phyloP scores from a whole-genome alignment of 306 rosid species.

The Delonix regia region DNA sequence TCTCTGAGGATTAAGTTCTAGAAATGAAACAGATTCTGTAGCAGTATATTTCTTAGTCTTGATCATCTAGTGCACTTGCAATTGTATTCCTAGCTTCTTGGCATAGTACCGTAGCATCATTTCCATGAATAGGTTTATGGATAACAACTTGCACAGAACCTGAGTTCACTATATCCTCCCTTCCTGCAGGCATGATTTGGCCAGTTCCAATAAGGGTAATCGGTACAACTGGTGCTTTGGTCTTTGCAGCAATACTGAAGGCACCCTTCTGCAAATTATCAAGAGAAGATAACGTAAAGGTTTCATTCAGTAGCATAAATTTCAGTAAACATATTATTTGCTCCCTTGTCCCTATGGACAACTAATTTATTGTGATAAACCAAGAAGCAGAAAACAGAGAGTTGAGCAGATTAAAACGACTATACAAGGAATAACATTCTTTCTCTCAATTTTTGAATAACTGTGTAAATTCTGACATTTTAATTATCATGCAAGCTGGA shows the following conservation, averaged over 20 bases:
- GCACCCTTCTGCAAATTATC: constrained; percentile 85
- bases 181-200: constrained; percentile 88
- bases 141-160: constrained; percentile 83
- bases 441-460: background rate
- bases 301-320: constrained; percentile 27
- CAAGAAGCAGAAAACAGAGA: constrained; percentile 4
- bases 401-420: background rate
- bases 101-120: constrained; percentile 59
- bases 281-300: constrained; percentile 25
- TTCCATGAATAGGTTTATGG: constrained; percentile 73
- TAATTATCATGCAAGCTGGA: constrained; percentile 6
- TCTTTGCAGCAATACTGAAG: constrained; percentile 86
- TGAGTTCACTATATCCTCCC: constrained; percentile 66
- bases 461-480: background rate
- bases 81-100: constrained; percentile 72
- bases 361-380: background rate
- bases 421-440: background rate
- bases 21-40: constrained; percentile 30
- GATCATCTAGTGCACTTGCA: constrained; percentile 51
- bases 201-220: constrained; percentile 92
- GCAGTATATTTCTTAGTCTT: constrained; percentile 47
- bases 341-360: background rate
- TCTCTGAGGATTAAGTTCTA: constrained; percentile 17
- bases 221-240: constrained; percentile 81
- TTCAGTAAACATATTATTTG: background rate